phyloP scores from a whole-genome alignment of 2,329 filamentous ascomycete species.

The Mollisia scopiformis region DNA sequence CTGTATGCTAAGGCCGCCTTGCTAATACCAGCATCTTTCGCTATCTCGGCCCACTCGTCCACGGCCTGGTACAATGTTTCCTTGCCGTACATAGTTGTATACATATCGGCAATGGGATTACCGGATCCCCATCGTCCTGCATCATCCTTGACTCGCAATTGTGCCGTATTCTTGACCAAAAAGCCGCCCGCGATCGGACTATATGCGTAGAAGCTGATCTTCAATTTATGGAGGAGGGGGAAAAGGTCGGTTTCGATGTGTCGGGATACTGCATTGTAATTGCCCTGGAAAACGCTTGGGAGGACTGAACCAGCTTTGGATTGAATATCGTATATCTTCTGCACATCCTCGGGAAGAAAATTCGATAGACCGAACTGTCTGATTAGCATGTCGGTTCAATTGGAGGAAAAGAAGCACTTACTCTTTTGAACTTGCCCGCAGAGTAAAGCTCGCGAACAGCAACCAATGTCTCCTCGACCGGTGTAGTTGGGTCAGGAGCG shows the following conservation, averaged over 20 bases:
- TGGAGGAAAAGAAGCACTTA: slow-evolving; percentile 51
- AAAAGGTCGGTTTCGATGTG: slow-evolving; percentile 67
- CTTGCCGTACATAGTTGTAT: slow-evolving; percentile 23
- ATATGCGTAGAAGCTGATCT: slow-evolving; percentile 51
- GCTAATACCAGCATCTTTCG: slow-evolving; percentile 34
- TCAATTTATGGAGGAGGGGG: slow-evolving; percentile 48
- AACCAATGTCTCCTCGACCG: slow-evolving; percentile 38
- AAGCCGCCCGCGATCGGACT: slow-evolving; percentile 68
- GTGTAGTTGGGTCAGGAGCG: slow-evolving; percentile 35
- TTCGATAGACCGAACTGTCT: slow-evolving; percentile 39
- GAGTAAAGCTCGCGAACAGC: slow-evolving; percentile 38
- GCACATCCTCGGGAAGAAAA: slow-evolving; percentile 34
- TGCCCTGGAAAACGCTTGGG: slow-evolving; percentile 40
- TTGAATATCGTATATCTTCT: slow-evolving; percentile 36
- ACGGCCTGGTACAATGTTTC: slow-evolving; percentile 28
- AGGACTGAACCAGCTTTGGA: slow-evolving; percentile 32
- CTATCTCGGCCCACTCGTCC: slow-evolving; percentile 34
- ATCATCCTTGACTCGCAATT: slow-evolving; percentile 10
- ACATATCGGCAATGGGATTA: slow-evolving; percentile 24
- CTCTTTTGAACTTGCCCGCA: slow-evolving; percentile 37
- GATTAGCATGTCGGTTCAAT: slow-evolving; percentile 55
- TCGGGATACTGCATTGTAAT: slow-evolving; percentile 34
- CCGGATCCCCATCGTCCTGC: slow-evolving; percentile 31
- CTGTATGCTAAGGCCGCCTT: slow-evolving; percentile 41
- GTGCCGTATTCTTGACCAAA: slow-evolving; percentile 44